Evolutionary conservation across 2,329 filamentous ascomycete species (phyloP), one percentile per base, ranked within the genome.

Genomic region (Setomelanomma holmii): DNA sequence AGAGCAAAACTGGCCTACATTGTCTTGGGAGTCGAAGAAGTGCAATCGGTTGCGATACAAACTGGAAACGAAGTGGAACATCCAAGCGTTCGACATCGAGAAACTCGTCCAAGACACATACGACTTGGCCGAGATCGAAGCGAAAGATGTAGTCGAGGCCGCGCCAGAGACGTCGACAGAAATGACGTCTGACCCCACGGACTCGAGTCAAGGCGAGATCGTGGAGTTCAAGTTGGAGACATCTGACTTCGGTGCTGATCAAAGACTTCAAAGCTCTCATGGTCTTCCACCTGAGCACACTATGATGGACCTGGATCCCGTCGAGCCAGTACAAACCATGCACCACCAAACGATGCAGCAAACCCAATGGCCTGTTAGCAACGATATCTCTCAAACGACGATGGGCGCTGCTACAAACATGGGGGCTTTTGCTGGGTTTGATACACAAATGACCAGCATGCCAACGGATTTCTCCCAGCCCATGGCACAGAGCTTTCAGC

Each of bases 11-110:
- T 68, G 68, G 68, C 73, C 73, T 11, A 61, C 62, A 16, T 66
- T 77, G 27, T 67, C 84, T 47, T 89, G 86, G 86, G 84, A 88
- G 67, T 85, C 85, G 49, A 85, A 87, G 67, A 85, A 81, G 53
- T 82, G 82, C 6, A 85, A 86, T 11, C 84, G 86, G 56, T 74
- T 88, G 8, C 84, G 87, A 64, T 86, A 88, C 62, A 79, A 86
- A 6, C 79, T 89, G 21, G 86, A 89, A 64, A 86, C 86, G 63
- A 88, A 87, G 64, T 85, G 83, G 33, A 79, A 82, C 27, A 81
- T 80, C 42, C 79, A 82, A 43, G 64, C 66, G 5, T 75, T 74
- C 46, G 83, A 86, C 56, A 82, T 84, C 0, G 78, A 83, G 54
- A 80, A 78, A 59, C 79, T 88, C 39, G 83, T 85, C 11, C 78